These are phyloP conservation scores for Plectosphaerella cucumerina DNA, from an alignment of 2,329 filamentous ascomycete species.

Conservation along the genomic window DNA sequence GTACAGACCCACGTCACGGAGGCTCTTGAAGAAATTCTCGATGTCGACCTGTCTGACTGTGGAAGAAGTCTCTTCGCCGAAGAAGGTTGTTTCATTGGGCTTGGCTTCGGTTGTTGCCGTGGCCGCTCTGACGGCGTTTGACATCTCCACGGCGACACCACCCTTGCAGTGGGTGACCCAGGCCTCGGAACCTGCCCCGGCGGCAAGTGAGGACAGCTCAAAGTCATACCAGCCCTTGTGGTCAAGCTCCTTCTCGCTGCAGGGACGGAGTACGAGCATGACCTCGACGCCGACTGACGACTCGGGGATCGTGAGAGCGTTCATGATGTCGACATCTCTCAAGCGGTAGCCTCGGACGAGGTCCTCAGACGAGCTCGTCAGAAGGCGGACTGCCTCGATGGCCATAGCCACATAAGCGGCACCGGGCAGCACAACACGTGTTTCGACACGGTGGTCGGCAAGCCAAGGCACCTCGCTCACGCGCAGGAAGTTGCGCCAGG, in stretches of 20 bases:
- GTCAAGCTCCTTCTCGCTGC: constrained; percentile 34
- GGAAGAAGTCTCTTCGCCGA: constrained; percentile 27
- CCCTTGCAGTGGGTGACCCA: too few relatives aligned
- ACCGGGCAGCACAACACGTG: constrained; percentile 50
- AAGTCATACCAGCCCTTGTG: constrained; percentile 51
- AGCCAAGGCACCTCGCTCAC: constrained; percentile 52
- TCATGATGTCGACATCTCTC: constrained; percentile 39
- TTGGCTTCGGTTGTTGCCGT: constrained; percentile 51
- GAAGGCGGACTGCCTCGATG: constrained; percentile 39
- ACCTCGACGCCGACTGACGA: constrained; percentile 36
- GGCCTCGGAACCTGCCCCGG: constrained; percentile 21
- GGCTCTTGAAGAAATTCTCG: constrained; percentile 36
- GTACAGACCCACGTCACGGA: constrained; percentile 40
- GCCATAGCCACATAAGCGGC: constrained; percentile 50
- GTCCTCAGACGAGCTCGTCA: constrained; percentile 3
- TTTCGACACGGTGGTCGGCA: constrained; percentile 54
- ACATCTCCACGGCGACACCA: too few relatives aligned
- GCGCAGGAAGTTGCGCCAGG: constrained; percentile 44
- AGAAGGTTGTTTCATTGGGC: constrained; percentile 33
- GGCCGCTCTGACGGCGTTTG: constrained; percentile 45
- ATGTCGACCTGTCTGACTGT: constrained; percentile 12
- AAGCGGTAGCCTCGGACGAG: constrained; percentile 37
- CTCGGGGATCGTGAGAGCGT: constrained; percentile 43
- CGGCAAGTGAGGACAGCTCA: constrained; percentile 42
- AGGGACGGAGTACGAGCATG: constrained; percentile 39